Evolutionary conservation across 2,329 filamentous ascomycete genomes (phyloP), one percentile per base, ranked within the genome.

Genomic region (Calonectria multiphialidica): DNA sequence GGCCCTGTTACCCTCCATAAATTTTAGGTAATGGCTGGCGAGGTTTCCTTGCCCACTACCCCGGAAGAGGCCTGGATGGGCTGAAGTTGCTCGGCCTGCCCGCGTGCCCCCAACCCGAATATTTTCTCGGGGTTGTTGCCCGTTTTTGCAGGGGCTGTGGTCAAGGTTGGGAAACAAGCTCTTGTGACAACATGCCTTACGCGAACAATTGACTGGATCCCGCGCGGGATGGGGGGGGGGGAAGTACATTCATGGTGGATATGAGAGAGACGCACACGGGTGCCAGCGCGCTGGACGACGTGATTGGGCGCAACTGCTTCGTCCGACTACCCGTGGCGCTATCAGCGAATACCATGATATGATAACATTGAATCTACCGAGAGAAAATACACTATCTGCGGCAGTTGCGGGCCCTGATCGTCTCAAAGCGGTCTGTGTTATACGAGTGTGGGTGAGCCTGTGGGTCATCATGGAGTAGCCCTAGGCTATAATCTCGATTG

Each of bases 391-490:
- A 40, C 53, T 59, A 59, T 59, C 33, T 5, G 33, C 53, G 30
- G 53, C 15, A 59, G 53, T 59, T 59, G 53, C 53, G 53, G 53
- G 53, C 53, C 53, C 23, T 15, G 53, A 25, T 37, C 37, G 37
- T 59, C 33, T 59, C 21, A 33, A 59, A 59, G 53, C 53, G 53
- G 53, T 59, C 53, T 59, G 53, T n/a, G 53, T 59, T 59, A 40
- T 59, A 59, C 16, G 53, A 28, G 35, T 59, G 53, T 25, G 53
- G 53, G 33, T 5, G 21, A 40, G 35, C 40, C n/a, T 25, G 53
- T 59, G 53, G 53, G 53, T 40, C 53, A 12, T 23, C 12, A 59
- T 35, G 53, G 53, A 28, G 53, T 40, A 40, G 21, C 53, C 53
- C 53, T 59, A 23, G 53, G 33, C 30, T 37, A 15, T 16, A n/a